Percentiles rank a stretch among this genome's conserved stretches.
These are phyloP conservation scores for Melanomma pulvis-pyrius DNA, from an alignment of 495 filamentous ascomycete species.

Conservation along the genomic window DNA sequence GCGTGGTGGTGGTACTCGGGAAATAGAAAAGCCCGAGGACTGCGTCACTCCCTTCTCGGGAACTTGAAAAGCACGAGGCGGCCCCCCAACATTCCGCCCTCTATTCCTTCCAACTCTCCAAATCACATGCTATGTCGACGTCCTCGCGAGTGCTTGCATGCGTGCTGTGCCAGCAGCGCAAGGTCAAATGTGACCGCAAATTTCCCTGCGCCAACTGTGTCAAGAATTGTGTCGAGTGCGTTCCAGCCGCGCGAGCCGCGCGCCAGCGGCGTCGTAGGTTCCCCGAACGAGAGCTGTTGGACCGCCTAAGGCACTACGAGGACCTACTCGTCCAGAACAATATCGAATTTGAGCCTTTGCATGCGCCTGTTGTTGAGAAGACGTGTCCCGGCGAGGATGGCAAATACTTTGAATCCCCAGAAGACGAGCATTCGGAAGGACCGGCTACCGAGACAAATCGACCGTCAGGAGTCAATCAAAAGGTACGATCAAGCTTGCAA, in stretches of 20 bases:
- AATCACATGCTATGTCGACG: too few species aligned
- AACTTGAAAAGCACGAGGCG: too few species aligned
- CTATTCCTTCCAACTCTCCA: too few species aligned
- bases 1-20: too few species aligned
- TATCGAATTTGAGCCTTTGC: slow-evolving; percentile 57
- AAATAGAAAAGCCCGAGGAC: too few species aligned
- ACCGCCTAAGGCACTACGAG: slow-evolving; percentile 57
- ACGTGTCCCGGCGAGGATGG: slow-evolving; percentile 8
- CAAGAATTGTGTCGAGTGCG: slow-evolving; percentile 49
- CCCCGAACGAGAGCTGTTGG: slow-evolving; percentile 58
- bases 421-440: not conserved
- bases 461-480: too few species aligned
- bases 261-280: slow-evolving; percentile 55
- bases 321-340: slow-evolving; percentile 55
- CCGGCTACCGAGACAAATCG: slow-evolving; percentile 16
- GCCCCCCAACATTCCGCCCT: too few species aligned
- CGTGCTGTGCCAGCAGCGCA: slow-evolving; percentile 60
- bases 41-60: too few species aligned
- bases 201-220: slow-evolving; percentile 59
- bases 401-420: not conserved
- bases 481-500: too few species aligned
- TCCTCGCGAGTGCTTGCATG: slow-evolving; percentile 58
- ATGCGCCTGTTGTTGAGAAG: slow-evolving; percentile 41
- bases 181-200: slow-evolving; percentile 60
- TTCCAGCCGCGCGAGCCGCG: slow-evolving; percentile 49